Conservation (phyloP, 768 basidiomycete genomes). For the Leucosporidium yakuticum region DNA sequence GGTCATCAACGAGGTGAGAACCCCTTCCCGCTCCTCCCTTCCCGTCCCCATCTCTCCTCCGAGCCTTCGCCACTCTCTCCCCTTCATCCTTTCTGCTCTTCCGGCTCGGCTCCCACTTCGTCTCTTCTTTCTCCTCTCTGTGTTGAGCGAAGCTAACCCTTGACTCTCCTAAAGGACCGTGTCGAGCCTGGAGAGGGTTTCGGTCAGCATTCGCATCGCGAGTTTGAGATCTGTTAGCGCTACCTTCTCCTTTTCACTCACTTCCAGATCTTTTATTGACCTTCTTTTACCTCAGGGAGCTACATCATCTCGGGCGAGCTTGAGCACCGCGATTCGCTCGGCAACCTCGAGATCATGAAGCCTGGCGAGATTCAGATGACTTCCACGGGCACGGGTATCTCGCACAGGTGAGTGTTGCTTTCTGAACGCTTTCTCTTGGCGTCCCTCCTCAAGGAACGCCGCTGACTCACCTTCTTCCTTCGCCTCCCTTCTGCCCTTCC, state of each 20-base stretch:
- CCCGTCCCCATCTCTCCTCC: too few species aligned
- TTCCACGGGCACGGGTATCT: conserved; percentile 83
- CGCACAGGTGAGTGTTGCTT: too few species aligned
- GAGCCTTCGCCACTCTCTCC: too few species aligned
- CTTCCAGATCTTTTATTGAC: neutral
- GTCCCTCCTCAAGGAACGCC: too few species aligned
- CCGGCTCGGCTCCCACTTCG: too few species aligned
- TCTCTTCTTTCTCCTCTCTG: too few species aligned
- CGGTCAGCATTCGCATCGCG: conserved; percentile 53
- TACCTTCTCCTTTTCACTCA: neutral
- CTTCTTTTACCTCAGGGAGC: conserved; percentile 42
- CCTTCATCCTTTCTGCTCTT: too few species aligned
- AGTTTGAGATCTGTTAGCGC: conserved; percentile 74
- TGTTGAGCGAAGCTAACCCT: too few species aligned
- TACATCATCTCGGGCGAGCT: conserved; percentile 74
- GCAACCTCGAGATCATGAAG: conserved; percentile 78
- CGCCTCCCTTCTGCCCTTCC: neutral
- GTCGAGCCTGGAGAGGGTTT: conserved; percentile 71
- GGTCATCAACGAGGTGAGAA: conserved; percentile 73
- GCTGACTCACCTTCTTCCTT: too few species aligned
- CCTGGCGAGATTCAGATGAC: conserved; percentile 84
- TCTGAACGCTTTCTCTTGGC: too few species aligned
- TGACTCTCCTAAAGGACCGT: conserved; percentile 51
- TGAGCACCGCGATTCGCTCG: conserved; percentile 86
- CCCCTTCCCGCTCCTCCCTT: too few species aligned